These are phyloP conservation scores for Simplicillium aogashimaense DNA, from an alignment of 2,329 filamentous ascomycete species.

Conservation along the genomic window DNA sequence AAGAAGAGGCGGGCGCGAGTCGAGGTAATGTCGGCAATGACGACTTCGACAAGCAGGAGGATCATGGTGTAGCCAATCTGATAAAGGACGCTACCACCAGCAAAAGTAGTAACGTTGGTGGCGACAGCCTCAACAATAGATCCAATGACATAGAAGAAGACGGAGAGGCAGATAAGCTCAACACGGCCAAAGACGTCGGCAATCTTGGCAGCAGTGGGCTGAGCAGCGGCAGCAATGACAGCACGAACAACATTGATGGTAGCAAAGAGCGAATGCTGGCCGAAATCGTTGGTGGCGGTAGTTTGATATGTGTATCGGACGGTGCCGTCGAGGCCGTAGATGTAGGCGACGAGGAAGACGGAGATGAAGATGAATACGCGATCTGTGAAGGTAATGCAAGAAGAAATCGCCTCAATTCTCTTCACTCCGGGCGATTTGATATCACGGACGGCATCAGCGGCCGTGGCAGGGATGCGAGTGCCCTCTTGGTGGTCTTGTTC, in stretches of 20 bases:
- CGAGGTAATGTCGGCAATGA: constrained; percentile 55
- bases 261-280: constrained; percentile 43
- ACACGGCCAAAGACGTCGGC: constrained; percentile 55
- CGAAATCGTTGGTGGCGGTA: constrained; percentile 39
- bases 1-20: constrained; percentile 53
- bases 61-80: constrained; percentile 55
- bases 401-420: constrained; percentile 40
- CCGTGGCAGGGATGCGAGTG: no score
- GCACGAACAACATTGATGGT: constrained; percentile 48
- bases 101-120: constrained; percentile 37
- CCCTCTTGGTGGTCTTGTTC: constrained; percentile 2
- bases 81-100: constrained; percentile 49
- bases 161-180: constrained; percentile 43
- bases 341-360: constrained; percentile 50
- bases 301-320: constrained; percentile 45
- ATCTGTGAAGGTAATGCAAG: constrained; percentile 34
- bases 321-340: constrained; percentile 43
- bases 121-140: constrained; percentile 47
- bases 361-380: constrained; percentile 41
- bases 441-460: not conserved
- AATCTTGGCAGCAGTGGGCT: constrained; percentile 50
- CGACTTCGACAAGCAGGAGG: constrained; percentile 51
- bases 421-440: constrained; percentile 34
- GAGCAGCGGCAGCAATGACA: constrained; percentile 50
- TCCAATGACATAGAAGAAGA: constrained; percentile 50